Evolutionary conservation across 495 filamentous ascomycete species (phyloP).

Genomic region (Tuber umbilicatum): DNA sequence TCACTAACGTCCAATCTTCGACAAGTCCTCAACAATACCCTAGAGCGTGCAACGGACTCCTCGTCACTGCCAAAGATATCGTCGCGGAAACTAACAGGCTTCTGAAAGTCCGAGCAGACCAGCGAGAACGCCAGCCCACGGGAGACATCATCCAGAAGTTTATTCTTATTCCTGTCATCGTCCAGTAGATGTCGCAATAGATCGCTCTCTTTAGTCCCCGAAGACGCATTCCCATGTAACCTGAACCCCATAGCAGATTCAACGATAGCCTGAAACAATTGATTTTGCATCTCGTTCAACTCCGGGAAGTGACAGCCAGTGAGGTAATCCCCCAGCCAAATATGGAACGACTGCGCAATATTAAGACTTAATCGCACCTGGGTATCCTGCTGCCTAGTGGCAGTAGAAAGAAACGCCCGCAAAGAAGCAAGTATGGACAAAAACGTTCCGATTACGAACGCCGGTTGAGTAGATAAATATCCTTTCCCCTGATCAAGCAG

Average conservation of each 20-base stretch:
- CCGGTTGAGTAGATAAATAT: constrained; percentile 58
- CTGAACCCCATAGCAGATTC: constrained; percentile 56
- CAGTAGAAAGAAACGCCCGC: constrained; percentile 60
- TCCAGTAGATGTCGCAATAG: constrained; percentile 67
- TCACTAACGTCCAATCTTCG: constrained; percentile 54
- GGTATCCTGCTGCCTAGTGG: constrained; percentile 60
- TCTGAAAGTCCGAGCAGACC: constrained; percentile 64
- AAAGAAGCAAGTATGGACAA: constrained; percentile 69
- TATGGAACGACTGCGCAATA: constrained; percentile 60
- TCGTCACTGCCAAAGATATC: constrained; percentile 60
- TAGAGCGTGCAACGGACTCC: constrained; percentile 54
- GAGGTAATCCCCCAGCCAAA: constrained; percentile 64
- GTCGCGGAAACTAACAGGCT: constrained; percentile 50
- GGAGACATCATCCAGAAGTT: constrained; percentile 61
- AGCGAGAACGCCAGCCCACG: constrained; percentile 65
- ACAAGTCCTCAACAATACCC: constrained; percentile 68
- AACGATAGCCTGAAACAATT: constrained; percentile 59
- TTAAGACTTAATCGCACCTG: constrained; percentile 64
- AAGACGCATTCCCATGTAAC: constrained; percentile 54
- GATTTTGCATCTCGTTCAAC: constrained; percentile 45
- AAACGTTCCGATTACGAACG: constrained; percentile 71
- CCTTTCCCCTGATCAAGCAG: constrained; percentile 61
- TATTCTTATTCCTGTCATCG: constrained; percentile 56
- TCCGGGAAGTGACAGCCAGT: constrained; percentile 50
- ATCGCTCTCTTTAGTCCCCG: constrained; percentile 60